Base-by-base conservation (phyloP, 352 stramenopile species). In the Blastocystis sp. region DNA sequence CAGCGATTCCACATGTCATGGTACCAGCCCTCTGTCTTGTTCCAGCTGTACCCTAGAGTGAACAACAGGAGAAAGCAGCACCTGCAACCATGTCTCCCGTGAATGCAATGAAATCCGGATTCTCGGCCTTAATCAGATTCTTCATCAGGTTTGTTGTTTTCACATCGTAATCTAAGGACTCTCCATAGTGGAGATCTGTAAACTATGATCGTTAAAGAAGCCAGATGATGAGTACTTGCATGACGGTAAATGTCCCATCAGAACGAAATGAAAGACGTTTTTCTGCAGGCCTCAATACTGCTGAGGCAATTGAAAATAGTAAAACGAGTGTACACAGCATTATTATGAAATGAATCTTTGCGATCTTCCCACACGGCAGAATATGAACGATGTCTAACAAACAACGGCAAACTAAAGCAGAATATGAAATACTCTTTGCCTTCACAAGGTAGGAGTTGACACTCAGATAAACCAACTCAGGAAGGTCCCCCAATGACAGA, bases 71-170 rank as follows among this genome's bases (percentile, higher is more conserved):
- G 11, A 75, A 29, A 5, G 26, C 13, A 18, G 2, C 5, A 88
- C 77, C 77, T 20, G 77, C 55, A 11, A 88, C 77, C 77, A 88
- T 88, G 70, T 88, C 77, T 29, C 77, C 77, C 3, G 77, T 88
- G 29, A 88, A 88, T 15, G 77, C 77, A 18, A 88, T 37, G 29
- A 88, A 88, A 43, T 88, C 77, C 5, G 77, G 77, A 59, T 76
- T 29, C 59, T 88, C 77, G 18, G 45, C 39, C 29, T 29, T 34
- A 29, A 88, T 41, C 11, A 88, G 15, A 7, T 62, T 73, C 20
- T 23, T 34, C 77, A 88, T 88, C 13, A 88, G 62, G 8, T 64
- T 69, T 3, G 77, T 88, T 18, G 77, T 88, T n/a, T 77, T 79
- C n/a, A 34, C 63, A 76, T 88, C 77, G 47, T 61, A 29, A 26